phyloP scores from a whole-genome alignment of 768 basidiomycete genomes.

The Mrakia blollopis region DNA sequence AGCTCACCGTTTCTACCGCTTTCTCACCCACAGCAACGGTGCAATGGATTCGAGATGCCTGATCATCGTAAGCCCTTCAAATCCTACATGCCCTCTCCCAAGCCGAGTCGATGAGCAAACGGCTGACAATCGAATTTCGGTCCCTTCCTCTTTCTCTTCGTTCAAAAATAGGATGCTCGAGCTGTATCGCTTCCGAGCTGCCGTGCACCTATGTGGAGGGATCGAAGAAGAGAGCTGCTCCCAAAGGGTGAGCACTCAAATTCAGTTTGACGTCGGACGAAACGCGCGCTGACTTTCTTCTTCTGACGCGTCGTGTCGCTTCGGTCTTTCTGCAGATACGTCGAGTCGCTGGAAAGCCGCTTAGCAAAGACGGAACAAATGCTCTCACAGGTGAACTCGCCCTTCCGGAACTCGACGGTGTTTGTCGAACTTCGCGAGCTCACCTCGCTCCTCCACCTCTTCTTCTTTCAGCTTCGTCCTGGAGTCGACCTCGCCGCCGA shows the following conservation, averaged over 20 bases:
- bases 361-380: constrained; percentile 21
- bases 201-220: constrained; percentile 28
- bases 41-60: constrained; percentile 33
- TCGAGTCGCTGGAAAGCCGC: constrained; percentile 25
- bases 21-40: constrained; percentile 23
- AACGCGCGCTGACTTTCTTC: too few relatives aligned
- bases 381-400: constrained; percentile 10
- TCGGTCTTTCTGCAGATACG: background rate
- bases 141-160: background rate
- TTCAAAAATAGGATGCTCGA: constrained; percentile 19
- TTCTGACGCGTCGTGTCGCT: background rate
- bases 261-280: background rate
- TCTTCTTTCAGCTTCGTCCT: constrained; percentile 21
- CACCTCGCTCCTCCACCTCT: background rate
- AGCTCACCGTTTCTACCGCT: too few relatives aligned
- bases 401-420: too few relatives aligned
- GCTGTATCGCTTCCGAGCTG: constrained; percentile 23
- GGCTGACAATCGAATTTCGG: background rate
- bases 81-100: background rate
- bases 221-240: constrained; percentile 29
- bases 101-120: background rate
- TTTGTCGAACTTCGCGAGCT: background rate
- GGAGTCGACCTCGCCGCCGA: constrained; percentile 16
- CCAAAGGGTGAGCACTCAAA: constrained; percentile 20
- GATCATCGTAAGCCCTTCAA: constrained; percentile 2